These are phyloP conservation scores for Pythium periplocum DNA, from an alignment of 352 stramenopile species.

Conservation along the genomic window DNA sequence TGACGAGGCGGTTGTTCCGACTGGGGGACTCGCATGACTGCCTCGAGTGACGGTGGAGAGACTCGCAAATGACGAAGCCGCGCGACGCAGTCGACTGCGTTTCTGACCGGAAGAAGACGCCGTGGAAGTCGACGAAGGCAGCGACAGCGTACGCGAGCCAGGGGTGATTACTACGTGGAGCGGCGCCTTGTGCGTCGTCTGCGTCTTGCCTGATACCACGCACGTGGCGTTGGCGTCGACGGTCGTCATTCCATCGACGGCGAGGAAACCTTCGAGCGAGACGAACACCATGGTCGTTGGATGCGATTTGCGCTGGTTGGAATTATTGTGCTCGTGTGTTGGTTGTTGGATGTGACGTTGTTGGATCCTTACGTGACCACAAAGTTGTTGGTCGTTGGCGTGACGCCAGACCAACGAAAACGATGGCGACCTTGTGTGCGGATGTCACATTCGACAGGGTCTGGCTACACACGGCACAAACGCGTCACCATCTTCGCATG, in stretches of 20 bases:
- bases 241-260: slow-evolving; percentile 14
- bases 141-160: slow-evolving; percentile 27
- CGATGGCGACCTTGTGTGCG: too few relatives aligned
- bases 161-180: slow-evolving; percentile 66
- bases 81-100: slow-evolving; percentile 20
- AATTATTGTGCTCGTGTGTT: slow-evolving; percentile 2
- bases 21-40: slow-evolving; percentile 10
- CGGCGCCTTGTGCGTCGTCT: slow-evolving; percentile 14
- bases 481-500: too few relatives aligned
- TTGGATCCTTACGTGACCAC: too few relatives aligned
- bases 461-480: too few relatives aligned
- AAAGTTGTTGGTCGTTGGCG: too few relatives aligned
- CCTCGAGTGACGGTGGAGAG: slow-evolving; percentile 8
- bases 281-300: slow-evolving; percentile 63
- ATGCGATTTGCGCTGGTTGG: slow-evolving; percentile 1
- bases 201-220: slow-evolving; percentile 4
- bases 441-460: too few relatives aligned
- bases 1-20: slow-evolving; percentile 4
- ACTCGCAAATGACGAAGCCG: slow-evolving; percentile 20
- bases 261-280: slow-evolving; percentile 66
- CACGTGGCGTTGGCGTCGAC: slow-evolving; percentile 10
- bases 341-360: slow-evolving; percentile 1
- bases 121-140: background rate
- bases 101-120: slow-evolving; percentile 15
- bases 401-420: too few relatives aligned